These are phyloP conservation scores for Mycena floridula DNA, from an alignment of 768 basidiomycete species.

Conservation along the genomic window DNA sequence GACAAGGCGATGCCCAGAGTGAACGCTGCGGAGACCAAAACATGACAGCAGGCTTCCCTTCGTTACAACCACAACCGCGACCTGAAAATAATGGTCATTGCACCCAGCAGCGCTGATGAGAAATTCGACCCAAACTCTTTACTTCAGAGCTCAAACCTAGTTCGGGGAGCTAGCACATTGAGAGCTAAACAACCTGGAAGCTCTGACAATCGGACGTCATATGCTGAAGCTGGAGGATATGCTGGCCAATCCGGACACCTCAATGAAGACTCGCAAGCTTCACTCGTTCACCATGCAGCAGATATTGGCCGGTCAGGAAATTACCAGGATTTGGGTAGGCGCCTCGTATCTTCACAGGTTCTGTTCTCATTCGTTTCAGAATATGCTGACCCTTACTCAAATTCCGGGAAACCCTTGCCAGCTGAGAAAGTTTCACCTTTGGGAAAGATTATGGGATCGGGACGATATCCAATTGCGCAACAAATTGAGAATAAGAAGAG, in stretches of 20 bases:
- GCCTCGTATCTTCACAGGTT: neutral
- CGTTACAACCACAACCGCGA: neutral
- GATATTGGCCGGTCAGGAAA: conserved; percentile 28
- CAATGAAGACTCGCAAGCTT: conserved; percentile 25
- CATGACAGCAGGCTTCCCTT: neutral
- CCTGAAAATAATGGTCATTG: neutral
- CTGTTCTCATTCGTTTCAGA: conserved; percentile 31
- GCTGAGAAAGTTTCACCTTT: conserved; percentile 38
- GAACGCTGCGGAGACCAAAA: neutral
- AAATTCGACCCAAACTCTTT: neutral
- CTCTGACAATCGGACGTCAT: too few relatives aligned
- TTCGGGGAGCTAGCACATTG: conserved; percentile 8
- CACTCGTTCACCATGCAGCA: conserved; percentile 43
- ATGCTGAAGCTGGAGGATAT: too few relatives aligned
- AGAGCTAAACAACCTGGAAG: neutral
- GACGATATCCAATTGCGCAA: conserved; percentile 63
- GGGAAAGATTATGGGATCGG: conserved; percentile 34
- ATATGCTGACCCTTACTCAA: conserved; percentile 51
- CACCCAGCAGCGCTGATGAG: neutral
- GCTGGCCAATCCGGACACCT: conserved; percentile 6
- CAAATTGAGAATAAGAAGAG: conserved; percentile 85
- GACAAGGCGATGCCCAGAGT: neutral
- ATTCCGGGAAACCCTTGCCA: conserved; percentile 13
- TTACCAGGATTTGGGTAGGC: conserved; percentile 51
- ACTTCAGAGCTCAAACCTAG: conserved; percentile 8